Conservation (phyloP, 768 basidiomycete genomes). For the Mrakia gelida region DNA sequence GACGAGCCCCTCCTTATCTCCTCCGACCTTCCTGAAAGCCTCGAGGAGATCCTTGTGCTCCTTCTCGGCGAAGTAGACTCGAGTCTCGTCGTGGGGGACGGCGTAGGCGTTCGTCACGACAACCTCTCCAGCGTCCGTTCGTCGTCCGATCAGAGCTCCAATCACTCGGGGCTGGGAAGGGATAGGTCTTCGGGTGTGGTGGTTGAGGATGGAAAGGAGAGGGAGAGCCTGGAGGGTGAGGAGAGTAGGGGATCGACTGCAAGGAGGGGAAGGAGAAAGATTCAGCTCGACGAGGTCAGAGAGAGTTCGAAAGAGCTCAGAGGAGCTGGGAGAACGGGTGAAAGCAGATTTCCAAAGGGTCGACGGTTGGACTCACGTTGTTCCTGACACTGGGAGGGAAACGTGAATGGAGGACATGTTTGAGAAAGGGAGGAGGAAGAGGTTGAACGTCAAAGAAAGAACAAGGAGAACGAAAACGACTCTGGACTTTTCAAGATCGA, state of each 20-base stretch:
- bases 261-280: conserved; percentile 1
- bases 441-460: not conserved
- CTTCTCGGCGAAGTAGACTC: conserved; percentile 31
- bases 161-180: conserved; percentile 77
- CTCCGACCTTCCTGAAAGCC: conserved; percentile 66
- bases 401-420: conserved; percentile 9
- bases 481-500: not conserved
- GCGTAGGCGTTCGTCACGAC: conserved; percentile 81
- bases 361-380: not conserved
- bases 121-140: conserved; percentile 53
- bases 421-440: not conserved
- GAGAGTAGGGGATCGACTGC: conserved; percentile 38
- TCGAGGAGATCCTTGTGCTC: conserved; percentile 89
- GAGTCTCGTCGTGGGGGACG: conserved; percentile 60
- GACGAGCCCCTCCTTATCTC: conserved; percentile 70
- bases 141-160: conserved; percentile 84
- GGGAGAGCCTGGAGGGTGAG: conserved; percentile 86
- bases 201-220: conserved; percentile 91
- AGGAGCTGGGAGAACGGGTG: not conserved
- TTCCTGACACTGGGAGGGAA: conserved; percentile 1
- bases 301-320: not conserved
- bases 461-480: not conserved
- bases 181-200: conserved; percentile 76
- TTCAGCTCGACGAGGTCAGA: not conserved
- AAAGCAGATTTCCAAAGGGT: no score